Conservation (phyloP, 2,329 filamentous ascomycete species). For the Neofusicoccum umdonicola region DNA sequence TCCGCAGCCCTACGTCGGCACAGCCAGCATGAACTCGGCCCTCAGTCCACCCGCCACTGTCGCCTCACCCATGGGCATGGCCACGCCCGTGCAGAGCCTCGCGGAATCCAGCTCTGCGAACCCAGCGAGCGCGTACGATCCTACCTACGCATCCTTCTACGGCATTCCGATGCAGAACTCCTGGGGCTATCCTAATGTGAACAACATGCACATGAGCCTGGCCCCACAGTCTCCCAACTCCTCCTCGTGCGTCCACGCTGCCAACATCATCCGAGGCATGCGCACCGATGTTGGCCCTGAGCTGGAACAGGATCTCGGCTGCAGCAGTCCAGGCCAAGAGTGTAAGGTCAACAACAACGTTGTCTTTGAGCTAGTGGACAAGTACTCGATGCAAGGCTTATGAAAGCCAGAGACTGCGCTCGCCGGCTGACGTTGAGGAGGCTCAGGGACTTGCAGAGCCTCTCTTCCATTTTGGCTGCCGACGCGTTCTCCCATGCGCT, state of each 20-base stretch:
- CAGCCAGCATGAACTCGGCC: not conserved
- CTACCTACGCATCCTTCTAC: not conserved
- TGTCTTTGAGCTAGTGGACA: constrained; percentile 47
- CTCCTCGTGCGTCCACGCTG: constrained; percentile 40
- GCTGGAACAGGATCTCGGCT: constrained; percentile 43
- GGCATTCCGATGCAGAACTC: not conserved
- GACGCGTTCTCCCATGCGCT: too few relatives aligned
- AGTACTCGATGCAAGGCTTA: constrained; percentile 29
- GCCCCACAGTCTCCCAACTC: constrained; percentile 23
- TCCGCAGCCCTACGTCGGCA: not conserved
- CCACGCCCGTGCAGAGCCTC: not conserved
- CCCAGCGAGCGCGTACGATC: not conserved
- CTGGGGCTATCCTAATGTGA: constrained; percentile 17
- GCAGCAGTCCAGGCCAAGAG: constrained; percentile 34
- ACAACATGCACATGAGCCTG: not conserved
- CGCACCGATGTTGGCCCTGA: constrained; percentile 37
- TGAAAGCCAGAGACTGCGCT: not conserved
- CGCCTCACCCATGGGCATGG: not conserved
- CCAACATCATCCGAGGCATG: constrained; percentile 47
- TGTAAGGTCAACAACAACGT: constrained; percentile 45
- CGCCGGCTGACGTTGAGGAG: not conserved
- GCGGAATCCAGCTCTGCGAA: not conserved
- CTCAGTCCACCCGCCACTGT: not conserved
- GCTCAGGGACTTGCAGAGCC: too few relatives aligned
- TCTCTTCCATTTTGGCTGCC: too few relatives aligned